Evolutionary conservation across 2,329 filamentous ascomycete species (phyloP), one percentile per base, ranked within the genome.

Genomic region (Stemphylium beticola): DNA sequence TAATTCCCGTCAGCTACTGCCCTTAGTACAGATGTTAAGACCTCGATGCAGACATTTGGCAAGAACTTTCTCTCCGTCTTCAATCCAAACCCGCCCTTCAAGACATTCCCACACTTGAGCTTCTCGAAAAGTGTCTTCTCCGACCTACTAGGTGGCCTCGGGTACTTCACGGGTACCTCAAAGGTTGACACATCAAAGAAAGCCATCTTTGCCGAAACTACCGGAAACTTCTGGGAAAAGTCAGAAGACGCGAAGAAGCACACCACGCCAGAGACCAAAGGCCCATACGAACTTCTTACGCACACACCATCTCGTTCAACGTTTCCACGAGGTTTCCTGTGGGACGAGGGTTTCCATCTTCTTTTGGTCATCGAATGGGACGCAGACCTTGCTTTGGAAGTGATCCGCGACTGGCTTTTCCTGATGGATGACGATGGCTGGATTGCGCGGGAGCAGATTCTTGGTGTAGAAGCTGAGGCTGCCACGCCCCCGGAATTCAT

Each of bases 321-420:
- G 78, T 98, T 98, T 77, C 93, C 95, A 3, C 85, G 95, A 58
- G 93, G 93, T 0, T 98, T 98, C 73, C 82, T 98, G 4, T 98
- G 95, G 93, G 95, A 98, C 67, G 93, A 98, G 74, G 93, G 93
- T 0, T 98, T 97, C 77, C 93, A 98, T 71, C 81, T 98, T 18
- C 80, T 96, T 47, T 91, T 91, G 2, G 88, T 98, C 49, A 82
- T 91, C 10, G 93, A 98, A 58, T 98, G 92, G 90, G 93, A 98
- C 73, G 85, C 92, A 39, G 92, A 96, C 71, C 81, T 98, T 46
- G 87, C 91, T 2, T 77, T 87, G 42, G 91, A 97, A 59, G 90
- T 98, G 57, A 83, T 98, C 44, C 90, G 88, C 76, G 96, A 91
- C 75, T 98, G 95, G 95, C 93, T 95, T 76, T 90, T 87, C 58